Base-by-base conservation (phyloP, 208 protist genomes). In the Histomonas meleagridis region DNA sequence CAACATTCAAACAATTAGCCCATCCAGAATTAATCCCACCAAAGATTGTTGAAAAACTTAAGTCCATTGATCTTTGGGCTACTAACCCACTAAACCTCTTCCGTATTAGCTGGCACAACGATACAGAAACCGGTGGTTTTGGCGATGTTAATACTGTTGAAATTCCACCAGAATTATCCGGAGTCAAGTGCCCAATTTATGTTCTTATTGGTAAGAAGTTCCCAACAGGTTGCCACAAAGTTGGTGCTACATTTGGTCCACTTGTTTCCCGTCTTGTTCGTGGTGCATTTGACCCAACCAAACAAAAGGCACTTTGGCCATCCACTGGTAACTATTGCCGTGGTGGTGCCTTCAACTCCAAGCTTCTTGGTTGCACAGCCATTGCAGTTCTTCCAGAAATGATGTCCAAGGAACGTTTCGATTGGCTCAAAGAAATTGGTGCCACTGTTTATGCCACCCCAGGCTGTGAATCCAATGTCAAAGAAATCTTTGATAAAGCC, bases 271-370 rank as follows among this genome's bases (percentile, higher is more conserved):
- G 65, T 14, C 65, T 72, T 28, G 40, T 72, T 32, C 65, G 65
- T 43, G 65, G 65, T 43, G 65, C 32, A 16, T 72, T 72, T 32
- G 65, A 72, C 32, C 65, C 65, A 79, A 79, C 70, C n/a, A n/a
- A 32, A n/a, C 32, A 79, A 7, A 79, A 79, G 18, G 70, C 70
- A n/a, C 32, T 79, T 28, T 79, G 70, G 70, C 70, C 70, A 79
- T 51, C 38, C 28, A 49, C 32, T 46, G 70, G 70, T 18, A 79
- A 79, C 70, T 72, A 72, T 32, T 72, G 65, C 65, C 65, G 65
- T 43, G 65, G 65, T 72, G 65, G 65, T 72, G 65, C 65, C 65
- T 72, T 72, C 65, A 72, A 72, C 65, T 72, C 65, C 65, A 26
- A 32, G 32, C 65, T 72, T 72, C 65, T 72, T 28, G 65, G 65